Percentiles rank a stretch among this genome's conserved stretches.
Conservation (phyloP, 371 early-diverging fungal species). For the Sporodiniella umbellata region DNA sequence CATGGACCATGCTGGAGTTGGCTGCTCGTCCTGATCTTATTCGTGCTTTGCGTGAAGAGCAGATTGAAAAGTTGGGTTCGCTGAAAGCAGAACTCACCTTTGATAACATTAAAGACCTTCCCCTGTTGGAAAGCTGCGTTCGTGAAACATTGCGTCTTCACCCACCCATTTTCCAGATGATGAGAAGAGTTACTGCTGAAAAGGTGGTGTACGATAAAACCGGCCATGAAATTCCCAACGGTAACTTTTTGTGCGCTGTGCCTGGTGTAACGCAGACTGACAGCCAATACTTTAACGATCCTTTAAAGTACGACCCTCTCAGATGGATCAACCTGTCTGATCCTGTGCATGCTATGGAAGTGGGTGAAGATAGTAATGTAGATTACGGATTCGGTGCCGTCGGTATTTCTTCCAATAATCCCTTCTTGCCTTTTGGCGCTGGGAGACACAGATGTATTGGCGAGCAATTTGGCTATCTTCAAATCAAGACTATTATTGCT, state of each 20-base stretch:
- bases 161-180: conserved; percentile 90
- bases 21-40: conserved; percentile 74
- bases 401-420: conserved; percentile 67
- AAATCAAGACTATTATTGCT: conserved; percentile 90
- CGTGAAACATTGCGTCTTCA: conserved; percentile 92
- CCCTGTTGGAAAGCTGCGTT: conserved; percentile 78
- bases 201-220: conserved; percentile 64
- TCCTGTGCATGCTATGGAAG: conserved; percentile 48
- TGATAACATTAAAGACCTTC: conserved; percentile 76
- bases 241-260: conserved; percentile 82
- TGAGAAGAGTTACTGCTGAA: conserved; percentile 85
- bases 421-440: conserved; percentile 96
- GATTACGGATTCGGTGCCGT: conserved; percentile 88
- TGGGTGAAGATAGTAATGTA: conserved; percentile 65
- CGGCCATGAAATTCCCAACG: conserved; percentile 85
- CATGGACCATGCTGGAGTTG: conserved; percentile 89
- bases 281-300: conserved; percentile 72
- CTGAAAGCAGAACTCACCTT: conserved; percentile 59
- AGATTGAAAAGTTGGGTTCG: conserved; percentile 60
- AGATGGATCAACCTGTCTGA: conserved; percentile 69
- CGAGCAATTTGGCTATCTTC: conserved; percentile 93
- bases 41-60: conserved; percentile 61
- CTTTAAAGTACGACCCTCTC: conserved; percentile 74
- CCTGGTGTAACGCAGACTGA: conserved; percentile 86
- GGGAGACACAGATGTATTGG: conserved; percentile 98